Evolutionary conservation across 805 yeast genomes (phyloP).

Genomic region (Teunomyces tritomae): DNA sequence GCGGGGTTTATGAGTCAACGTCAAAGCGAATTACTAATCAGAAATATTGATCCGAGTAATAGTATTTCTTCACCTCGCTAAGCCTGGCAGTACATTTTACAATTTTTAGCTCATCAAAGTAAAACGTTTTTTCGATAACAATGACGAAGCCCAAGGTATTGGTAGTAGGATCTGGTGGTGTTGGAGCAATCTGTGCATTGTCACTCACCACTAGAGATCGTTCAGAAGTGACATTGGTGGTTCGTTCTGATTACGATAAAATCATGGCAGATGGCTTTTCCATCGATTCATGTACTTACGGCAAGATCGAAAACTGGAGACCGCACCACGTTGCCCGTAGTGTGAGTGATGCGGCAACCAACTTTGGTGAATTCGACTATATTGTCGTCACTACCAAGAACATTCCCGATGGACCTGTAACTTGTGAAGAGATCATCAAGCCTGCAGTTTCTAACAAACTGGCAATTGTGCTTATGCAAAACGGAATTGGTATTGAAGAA

Average conservation of each 20-base stretch:
- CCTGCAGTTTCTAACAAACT: constrained; percentile 19
- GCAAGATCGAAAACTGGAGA: constrained; percentile 49
- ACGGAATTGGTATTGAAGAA: constrained; percentile 37
- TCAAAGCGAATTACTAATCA: neutral
- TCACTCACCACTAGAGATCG: constrained; percentile 50
- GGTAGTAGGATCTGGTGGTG: constrained; percentile 82
- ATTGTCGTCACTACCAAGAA: constrained; percentile 39
- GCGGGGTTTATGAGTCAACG: too few relatives aligned
- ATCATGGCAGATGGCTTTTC: constrained; percentile 54
- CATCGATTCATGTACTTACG: constrained; percentile 63
- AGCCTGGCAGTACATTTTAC: too few relatives aligned
- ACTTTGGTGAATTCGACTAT: constrained; percentile 31
- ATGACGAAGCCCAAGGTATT: constrained; percentile 37
- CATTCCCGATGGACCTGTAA: constrained; percentile 32
- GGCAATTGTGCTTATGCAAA: constrained; percentile 36
- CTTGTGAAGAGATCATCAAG: constrained; percentile 42
- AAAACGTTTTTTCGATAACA: too few relatives aligned
- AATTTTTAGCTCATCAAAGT: too few relatives aligned
- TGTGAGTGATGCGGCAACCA: constrained; percentile 42
- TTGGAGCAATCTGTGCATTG: constrained; percentile 74
- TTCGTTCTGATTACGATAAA: constrained; percentile 61
- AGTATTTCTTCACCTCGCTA: too few relatives aligned
- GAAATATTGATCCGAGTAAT: too few relatives aligned
- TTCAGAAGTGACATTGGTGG: constrained; percentile 57
- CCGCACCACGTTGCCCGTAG: constrained; percentile 49